Evolutionary conservation across 208 protist genomes (phyloP), one percentile per base, ranked within the genome.

Genomic region (Wallacemonas sp.): DNA sequence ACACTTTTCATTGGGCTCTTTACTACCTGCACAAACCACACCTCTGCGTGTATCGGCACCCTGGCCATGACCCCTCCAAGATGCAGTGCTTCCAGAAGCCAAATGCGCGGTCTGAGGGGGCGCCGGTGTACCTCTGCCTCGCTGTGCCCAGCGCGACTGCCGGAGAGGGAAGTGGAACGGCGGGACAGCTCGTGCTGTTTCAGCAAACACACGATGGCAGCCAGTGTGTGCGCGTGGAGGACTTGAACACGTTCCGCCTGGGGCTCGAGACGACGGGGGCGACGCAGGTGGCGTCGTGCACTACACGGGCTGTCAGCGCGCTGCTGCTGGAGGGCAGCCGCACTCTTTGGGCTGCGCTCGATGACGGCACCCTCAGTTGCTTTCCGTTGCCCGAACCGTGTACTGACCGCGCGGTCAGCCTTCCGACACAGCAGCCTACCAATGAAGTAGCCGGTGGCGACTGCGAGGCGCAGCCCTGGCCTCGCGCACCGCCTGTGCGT

Each of bases 391-490:
- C 50, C 3, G 9, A 26, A 9, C 30, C 50, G 13, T 26, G 3
- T 13, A 37, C n/a, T n/a, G n/a, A n/a, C n/a, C n/a, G n/a, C n/a
- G n/a, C n/a, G n/a, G n/a, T n/a, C n/a, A n/a, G n/a, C n/a, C n/a
- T n/a, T n/a, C n/a, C n/a, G n/a, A n/a, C n/a, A n/a, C n/a, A n/a
- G n/a, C n/a, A n/a, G n/a, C n/a, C n/a, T n/a, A n/a, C n/a, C n/a
- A n/a, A n/a, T n/a, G n/a, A n/a, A n/a, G n/a, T n/a, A n/a, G n/a
- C n/a, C n/a, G n/a, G n/a, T 1, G 72, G 61, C 5, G 73, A 79
- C 41, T 79, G 73, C 44, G 73, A 79, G 27, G 53, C 60, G 27
- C 42, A 55, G 13, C 52, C 61, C 19, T 79, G 73, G 73, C 57
- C 58, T 6, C 10, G 52, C 13, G 45, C 37, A 5, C 52, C 24